phyloP scores from a whole-genome alignment of 306 rosid species.

The Mimosa pudica region DNA sequence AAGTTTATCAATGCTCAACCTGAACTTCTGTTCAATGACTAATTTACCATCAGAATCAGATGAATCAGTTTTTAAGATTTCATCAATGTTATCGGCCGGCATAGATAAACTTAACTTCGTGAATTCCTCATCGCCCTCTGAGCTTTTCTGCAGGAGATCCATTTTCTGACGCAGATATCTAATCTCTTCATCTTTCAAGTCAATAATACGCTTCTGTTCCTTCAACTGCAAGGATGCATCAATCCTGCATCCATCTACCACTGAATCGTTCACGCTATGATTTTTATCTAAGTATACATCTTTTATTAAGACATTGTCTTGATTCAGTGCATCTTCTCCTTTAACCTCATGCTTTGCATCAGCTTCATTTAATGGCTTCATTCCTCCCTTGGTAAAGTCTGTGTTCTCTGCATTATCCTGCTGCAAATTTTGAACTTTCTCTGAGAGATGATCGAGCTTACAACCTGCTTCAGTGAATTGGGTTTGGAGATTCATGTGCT shows the following conservation, averaged over 20 bases:
- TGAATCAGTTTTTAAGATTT: neutral
- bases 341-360: constrained; percentile 25
- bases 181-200: constrained; percentile 75
- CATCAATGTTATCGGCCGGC: constrained; percentile 12
- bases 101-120: constrained; percentile 30
- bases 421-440: constrained; percentile 43
- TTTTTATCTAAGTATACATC: constrained; percentile 33
- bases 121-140: constrained; percentile 45
- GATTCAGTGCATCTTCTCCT: constrained; percentile 31
- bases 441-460: constrained; percentile 63
- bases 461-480: constrained; percentile 67
- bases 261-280: constrained; percentile 1
- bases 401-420: constrained; percentile 47
- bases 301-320: constrained; percentile 26
- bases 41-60: constrained; percentile 35
- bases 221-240: constrained; percentile 61
- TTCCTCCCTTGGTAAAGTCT: constrained; percentile 30
- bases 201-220: constrained; percentile 58
- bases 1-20: constrained; percentile 66
- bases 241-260: constrained; percentile 51
- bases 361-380: constrained; percentile 31
- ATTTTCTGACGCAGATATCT: constrained; percentile 68
- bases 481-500: constrained; percentile 57
- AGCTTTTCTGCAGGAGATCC: constrained; percentile 51
- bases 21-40: constrained; percentile 61